Percentiles rank a stretch among this genome's conserved stretches.
phyloP scores from a whole-genome alignment of 1,284 basidiomycete genomes.

The Phlebopus sp. region DNA sequence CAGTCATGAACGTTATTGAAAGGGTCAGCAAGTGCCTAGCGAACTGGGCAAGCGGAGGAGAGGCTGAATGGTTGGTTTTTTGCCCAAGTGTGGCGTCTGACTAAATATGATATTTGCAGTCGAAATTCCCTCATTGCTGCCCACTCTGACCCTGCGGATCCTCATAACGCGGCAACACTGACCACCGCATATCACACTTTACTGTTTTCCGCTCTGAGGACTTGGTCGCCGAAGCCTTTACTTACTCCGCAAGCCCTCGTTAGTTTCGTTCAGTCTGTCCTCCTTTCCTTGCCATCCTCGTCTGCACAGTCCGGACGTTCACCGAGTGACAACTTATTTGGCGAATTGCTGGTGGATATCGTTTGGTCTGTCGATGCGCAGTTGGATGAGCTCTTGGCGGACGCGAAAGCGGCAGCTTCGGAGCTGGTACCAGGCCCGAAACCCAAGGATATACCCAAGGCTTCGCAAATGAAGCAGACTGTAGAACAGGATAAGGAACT shows the following conservation, averaged over 20 bases:
- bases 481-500: conserved; percentile 62
- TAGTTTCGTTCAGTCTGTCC: conserved; percentile 60
- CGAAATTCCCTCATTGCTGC: conserved; percentile 54
- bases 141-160: conserved; percentile 55
- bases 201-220: conserved; percentile 52
- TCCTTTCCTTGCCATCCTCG: conserved; percentile 66
- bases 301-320: conserved; percentile 35
- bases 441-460: conserved; percentile 19
- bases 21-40: conserved; percentile 45
- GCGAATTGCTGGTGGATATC: conserved; percentile 71
- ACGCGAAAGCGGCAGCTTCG: conserved; percentile 40
- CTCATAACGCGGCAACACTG: conserved; percentile 50
- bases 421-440: conserved; percentile 17
- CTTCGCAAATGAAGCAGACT: conserved; percentile 45
- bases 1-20: conserved; percentile 51
- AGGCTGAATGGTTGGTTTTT: conserved; percentile 54
- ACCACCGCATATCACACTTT: conserved; percentile 66
- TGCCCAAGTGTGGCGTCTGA: conserved; percentile 11
- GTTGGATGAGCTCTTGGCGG: conserved; percentile 64
- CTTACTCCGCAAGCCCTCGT: conserved; percentile 51
- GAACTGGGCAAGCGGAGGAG: conserved; percentile 56
- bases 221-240: conserved; percentile 47
- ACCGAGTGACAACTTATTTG: conserved; percentile 45
- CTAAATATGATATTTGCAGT: conserved; percentile 35
- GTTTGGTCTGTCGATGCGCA: conserved; percentile 76